Base-by-base conservation (phyloP, 192 early-diverging fungal species). In the Coemansia sp. region DNA sequence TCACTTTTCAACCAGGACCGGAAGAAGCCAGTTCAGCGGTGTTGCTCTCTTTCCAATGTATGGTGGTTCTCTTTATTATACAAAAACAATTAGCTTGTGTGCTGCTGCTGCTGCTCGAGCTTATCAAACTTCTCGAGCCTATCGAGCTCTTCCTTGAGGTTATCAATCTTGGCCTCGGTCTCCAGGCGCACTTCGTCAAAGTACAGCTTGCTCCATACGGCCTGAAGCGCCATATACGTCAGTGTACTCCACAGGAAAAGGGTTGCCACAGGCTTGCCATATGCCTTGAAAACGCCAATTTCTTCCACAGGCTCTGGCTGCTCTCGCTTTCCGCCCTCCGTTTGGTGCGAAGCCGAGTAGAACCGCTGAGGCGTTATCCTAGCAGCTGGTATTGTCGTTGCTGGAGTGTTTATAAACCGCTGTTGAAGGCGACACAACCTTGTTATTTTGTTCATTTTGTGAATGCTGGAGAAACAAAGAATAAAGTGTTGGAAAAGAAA, bases 231-330 rank as follows among this genome's bases (percentile, higher is more conserved):
- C 64, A 65, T 65, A 57, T 73, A 79, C 37, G 75, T 65, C 19
- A 79, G 52, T 0, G 75, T 42, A 53, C 75, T 73, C 75, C 75
- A 79, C 17, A 79, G 50, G 25, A 79, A 79, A 22, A 79, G 33
- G 11, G 75, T 73, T 1, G 70, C 67, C 19, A 79, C 67, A 20
- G 75, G 75, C 34, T 56, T 67, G 10, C 70, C 75, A 41, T 79
- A 79, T 13, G 75, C 70, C 7, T 61, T 62, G 54, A 72, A 5
- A 10, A 68, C 3, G 2, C 75, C 75, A 47, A 71, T 77, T 45
- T 71, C 53, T 37, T 77, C 74, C 10, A 57, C 45, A 22, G 9
- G 13, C 20, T 25, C 45, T 2, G 22, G 20, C 20, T 48, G 8
- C 20, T 48, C 25, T 13, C 25, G 22, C 10, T 48, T 48, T 19